Evolutionary conservation across 2,329 filamentous ascomycete genomes (phyloP).

Genomic region (Clonostachys solani): DNA sequence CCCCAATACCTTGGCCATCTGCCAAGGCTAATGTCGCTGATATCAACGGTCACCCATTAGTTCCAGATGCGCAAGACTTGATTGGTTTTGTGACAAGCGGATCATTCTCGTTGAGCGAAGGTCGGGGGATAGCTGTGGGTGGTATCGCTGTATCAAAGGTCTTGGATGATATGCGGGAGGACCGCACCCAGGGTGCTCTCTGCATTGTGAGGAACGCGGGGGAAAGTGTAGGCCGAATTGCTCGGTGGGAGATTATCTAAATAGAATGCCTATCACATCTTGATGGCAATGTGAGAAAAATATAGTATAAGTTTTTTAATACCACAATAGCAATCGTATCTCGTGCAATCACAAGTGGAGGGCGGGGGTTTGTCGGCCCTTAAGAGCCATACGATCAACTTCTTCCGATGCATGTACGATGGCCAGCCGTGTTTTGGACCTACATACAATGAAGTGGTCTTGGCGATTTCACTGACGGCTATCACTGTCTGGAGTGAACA

Average conservation of each 20-base stretch:
- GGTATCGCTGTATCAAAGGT: conserved; percentile 60
- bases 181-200: conserved; percentile 40
- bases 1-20: conserved; percentile 19
- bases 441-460: no score
- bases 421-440: no score
- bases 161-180: conserved; percentile 22
- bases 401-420: no score
- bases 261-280: no score
- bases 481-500: no score
- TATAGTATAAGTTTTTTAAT: no score
- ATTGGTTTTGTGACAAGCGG: conserved; percentile 90
- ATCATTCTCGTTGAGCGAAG: conserved; percentile 74
- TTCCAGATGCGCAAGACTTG: conserved; percentile 72
- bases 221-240: conserved; percentile 73
- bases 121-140: conserved; percentile 72
- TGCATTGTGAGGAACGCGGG: conserved; percentile 84
- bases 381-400: no score
- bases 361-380: no score
- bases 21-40: conserved; percentile 28
- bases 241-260: conserved; percentile 66
- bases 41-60: conserved; percentile 53
- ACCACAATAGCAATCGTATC: no score
- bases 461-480: no score
- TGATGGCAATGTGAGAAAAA: no score
- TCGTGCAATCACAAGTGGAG: no score